Base-by-base conservation (phyloP, 768 basidiomycete genomes). In the Kwoniella pini region DNA sequence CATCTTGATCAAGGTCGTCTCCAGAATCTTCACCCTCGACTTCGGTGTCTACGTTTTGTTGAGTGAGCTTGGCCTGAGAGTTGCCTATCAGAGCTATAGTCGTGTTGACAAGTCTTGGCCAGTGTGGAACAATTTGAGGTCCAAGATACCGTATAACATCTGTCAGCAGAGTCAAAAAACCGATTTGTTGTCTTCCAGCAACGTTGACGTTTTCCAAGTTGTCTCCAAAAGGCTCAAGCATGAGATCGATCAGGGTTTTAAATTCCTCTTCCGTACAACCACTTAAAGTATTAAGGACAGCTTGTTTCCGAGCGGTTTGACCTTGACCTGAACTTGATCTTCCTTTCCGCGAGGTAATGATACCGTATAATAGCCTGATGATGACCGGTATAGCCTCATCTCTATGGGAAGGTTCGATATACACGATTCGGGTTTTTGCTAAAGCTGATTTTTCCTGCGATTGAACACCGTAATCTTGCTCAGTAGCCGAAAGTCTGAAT, bases 121-220 rank as follows among this genome's bases (percentile, higher is more conserved):
- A 96, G 64, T 85, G 84, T 0, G 64, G 36, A 6, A 84, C 80
- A 6, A 92, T 79, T 57, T 86, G 85, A 24, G 89, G 85, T 3
- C 90, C 93, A 19, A 98, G 81, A 48, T 89, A 84, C 78, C 85
- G 88, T 71, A 96, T 70, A 24, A 96, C 87, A 68, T 95, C 91
- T 0, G 86, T 88, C 24, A 97, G 83, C 21, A 98, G 80, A 2
- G 85, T 87, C 64, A 98, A 80, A 81, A 88, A 97, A 49, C 95
- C 96, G 33, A 86, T 80, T 65, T 90, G 85, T 63, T 92, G 90
- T 51, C 75, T 68, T 15, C 70, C 72, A 22, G 76, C 62, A 2
- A 71, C 62, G 6, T 48, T 31, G 51, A 67, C 53, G 5, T 43
- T 45, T 12, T 45, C 28, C 22, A 46, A 15, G 19, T 46, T 46